Conservation (phyloP, 108 stramenopile species). For the Cafeteria roenbergensis region DNA sequence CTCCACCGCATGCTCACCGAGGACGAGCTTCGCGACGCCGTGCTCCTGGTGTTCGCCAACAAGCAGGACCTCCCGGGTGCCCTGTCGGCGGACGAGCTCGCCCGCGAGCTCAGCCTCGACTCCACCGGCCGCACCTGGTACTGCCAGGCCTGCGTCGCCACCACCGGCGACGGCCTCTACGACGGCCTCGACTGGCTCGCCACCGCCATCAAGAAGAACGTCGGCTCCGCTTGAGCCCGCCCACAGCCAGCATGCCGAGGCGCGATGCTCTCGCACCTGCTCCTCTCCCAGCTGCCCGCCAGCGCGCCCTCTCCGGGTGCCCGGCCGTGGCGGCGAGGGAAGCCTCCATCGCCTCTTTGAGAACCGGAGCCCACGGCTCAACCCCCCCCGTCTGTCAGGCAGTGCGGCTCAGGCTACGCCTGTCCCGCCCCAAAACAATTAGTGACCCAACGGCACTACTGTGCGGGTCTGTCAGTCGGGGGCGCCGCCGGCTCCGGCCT, state of each 20-base stretch:
- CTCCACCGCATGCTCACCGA: constrained; percentile 50
- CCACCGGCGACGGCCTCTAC: constrained; percentile 28
- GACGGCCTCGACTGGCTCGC: constrained; percentile 31
- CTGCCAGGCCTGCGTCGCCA: constrained; percentile 25
- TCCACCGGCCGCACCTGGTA: constrained; percentile 13
- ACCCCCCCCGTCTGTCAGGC: too few relatives aligned
- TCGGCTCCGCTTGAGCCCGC: background rate
- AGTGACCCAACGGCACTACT: too few relatives aligned
- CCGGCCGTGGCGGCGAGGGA: too few relatives aligned
- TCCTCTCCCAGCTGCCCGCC: too few relatives aligned
- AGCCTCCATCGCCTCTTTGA: too few relatives aligned
- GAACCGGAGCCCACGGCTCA: too few relatives aligned
- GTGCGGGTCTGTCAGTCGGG: too few relatives aligned
- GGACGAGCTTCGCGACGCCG: constrained; percentile 24
- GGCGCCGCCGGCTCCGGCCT: too few relatives aligned
- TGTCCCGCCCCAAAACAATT: too few relatives aligned
- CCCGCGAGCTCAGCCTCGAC: constrained; percentile 12
- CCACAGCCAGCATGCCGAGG: background rate
- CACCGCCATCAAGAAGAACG: constrained; percentile 6
- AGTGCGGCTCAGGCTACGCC: too few relatives aligned
- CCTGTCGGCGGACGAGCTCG: constrained; percentile 12
- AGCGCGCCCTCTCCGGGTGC: too few relatives aligned
- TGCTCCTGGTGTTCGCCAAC: constrained; percentile 37
- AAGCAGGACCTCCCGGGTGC: constrained; percentile 45
- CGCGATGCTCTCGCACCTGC: background rate